Evolutionary conservation across 2,329 filamentous ascomycete genomes (phyloP), one percentile per base, ranked within the genome.

Genomic region (Colletotrichum sp.): DNA sequence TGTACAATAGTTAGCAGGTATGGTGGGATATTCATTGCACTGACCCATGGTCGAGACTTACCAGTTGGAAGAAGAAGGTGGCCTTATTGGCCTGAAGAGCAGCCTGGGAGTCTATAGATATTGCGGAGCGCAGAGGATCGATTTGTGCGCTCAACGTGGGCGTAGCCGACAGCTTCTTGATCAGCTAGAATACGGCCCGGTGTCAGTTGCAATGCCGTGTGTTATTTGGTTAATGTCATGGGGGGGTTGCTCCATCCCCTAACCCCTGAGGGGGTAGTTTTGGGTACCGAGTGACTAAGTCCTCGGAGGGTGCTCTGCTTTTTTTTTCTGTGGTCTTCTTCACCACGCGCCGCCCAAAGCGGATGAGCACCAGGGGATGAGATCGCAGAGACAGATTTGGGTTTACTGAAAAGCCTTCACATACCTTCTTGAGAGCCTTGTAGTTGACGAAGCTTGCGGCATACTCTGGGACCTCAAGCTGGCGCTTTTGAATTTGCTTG

Each of bases 391-490:
- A 55, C 32, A 57, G 34, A 57, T 63, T 65, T 73, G 63, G 63
- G 76, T 68, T 71, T 16, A 34, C 30, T 26, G 32, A 39, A 48
- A 21, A 43, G 43, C 72, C 78, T 61, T 30, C 60, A 84, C 86
- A 78, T 83, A 98, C 97, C 95, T 99, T 99, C 87, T 99, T 99
- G 81, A 99, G 90, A 76, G 96, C 96, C 88, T 99, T 99, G 90
- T 99, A 99, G 87, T 99, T 98, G 81, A 99, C 96, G 84, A 99
- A 99, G 87, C 96, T 98, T 79, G 96, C 96, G 77, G 97, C 96
- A 93, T 99, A 99, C 91, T 99, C 97, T 76, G 97, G 97, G 76
- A 99, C 96, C 85, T 99, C 97, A 82, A 99, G 95, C 91, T 99
- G 97, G 84, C 96, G 94, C 90, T 98, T 98, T 89, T 99, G 97